Evolutionary conservation across 768 basidiomycete genomes (phyloP), one percentile per base, ranked within the genome.

Genomic region (Harrya chromipes): DNA sequence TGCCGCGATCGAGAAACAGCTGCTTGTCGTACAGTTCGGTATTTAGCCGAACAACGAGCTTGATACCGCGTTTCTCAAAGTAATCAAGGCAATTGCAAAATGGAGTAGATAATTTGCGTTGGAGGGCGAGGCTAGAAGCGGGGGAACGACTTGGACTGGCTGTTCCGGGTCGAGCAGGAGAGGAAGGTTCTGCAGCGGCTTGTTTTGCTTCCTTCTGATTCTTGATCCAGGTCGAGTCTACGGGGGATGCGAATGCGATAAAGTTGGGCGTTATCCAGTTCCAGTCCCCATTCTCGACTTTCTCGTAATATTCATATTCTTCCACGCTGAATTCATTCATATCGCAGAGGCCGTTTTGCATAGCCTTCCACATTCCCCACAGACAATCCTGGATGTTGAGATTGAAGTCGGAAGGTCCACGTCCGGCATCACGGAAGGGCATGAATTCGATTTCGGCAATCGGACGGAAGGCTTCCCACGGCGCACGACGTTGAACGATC

Each of bases 201-300:
- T 80, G 77, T 60, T 76, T 79, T 54, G 73, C 75, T 55, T 87
- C 85, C 66, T 81, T 86, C 69, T 86, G 79, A 40, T 72, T 77
- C 70, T 91, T 91, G 59, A 93, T 76, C 82, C 87, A 94, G 34
- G 74, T 73, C 0, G 81, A 73, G 63, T 95, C 91, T 54, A 90
- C 81, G 0, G 94, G 94, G 0, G 91, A 94, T 4, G 94, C 94
- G 59, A 97, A 95, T 11, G 94, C 93, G 59, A 97, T 87, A 62
- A 94, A 93, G 55, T 87, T 80, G 2, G 90, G 90, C 0, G 90
- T 91, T 70, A 93, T 78, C 90, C 90, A 94, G 62, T 95, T 95
- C 88, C 92, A 94, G 67, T 94, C 93, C 13, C 90, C 89, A 62
- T 93, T 92, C 70, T 93, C 91, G 37, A 94, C 93, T 70, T 94